phyloP scores from a whole-genome alignment of 805 yeast species.

The Teunomyces barrocoloradensis region DNA sequence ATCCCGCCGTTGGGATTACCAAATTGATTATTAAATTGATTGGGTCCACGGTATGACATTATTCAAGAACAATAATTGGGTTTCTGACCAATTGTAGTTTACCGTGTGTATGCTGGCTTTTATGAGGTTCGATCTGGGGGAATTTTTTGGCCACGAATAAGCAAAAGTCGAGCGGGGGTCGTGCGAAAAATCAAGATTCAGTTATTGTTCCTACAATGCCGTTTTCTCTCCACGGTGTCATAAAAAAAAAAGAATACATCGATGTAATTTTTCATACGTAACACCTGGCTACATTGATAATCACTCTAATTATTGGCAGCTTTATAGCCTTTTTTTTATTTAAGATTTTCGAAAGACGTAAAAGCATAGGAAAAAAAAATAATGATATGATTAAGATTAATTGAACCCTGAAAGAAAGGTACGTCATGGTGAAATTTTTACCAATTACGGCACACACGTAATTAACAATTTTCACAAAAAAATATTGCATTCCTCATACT shows the following conservation, averaged over 20 bases:
- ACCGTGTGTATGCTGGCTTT: neutral
- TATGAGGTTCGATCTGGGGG: neutral
- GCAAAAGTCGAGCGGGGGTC: neutral
- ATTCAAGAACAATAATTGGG: neutral
- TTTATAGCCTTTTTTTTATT: too few relatives aligned
- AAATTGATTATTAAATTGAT: constrained; percentile 41
- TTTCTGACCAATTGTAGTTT: neutral
- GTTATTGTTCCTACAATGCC: neutral
- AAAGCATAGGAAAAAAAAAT: neutral
- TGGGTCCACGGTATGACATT: constrained; percentile 47
- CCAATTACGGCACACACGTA: neutral
- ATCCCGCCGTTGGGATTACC: constrained; percentile 14
- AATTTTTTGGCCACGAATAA: neutral
- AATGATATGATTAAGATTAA: neutral
- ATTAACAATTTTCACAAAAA: neutral
- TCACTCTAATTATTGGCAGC: too few relatives aligned
- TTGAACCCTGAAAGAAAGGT: neutral
- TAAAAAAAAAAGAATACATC: too few relatives aligned
- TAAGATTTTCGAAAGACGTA: too few relatives aligned
- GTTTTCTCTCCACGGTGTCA: too few relatives aligned
- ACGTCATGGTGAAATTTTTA: neutral
- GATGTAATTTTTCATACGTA: too few relatives aligned
- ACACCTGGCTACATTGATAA: too few relatives aligned
- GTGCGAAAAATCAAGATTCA: neutral
- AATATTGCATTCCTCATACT: neutral